Conservation (phyloP, 768 basidiomycete species). For the Podaxis sp. region DNA sequence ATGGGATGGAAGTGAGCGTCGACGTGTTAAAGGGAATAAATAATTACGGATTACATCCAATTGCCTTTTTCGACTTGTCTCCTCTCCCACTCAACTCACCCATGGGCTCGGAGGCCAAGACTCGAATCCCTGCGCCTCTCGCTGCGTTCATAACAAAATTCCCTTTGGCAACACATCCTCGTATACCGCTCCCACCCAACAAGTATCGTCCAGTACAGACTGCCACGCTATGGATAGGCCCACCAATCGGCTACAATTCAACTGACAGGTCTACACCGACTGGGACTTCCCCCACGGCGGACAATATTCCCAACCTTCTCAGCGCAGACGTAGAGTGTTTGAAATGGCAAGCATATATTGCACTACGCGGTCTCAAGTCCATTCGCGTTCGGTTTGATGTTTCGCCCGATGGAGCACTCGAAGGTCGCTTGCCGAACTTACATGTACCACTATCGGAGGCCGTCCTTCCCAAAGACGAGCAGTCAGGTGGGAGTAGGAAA, state of each 20-base stretch:
- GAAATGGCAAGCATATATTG: constrained; percentile 87
- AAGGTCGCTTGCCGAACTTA: constrained; percentile 67
- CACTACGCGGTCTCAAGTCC: constrained; percentile 54
- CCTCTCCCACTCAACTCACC: not conserved
- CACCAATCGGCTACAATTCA: constrained; percentile 31
- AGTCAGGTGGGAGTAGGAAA: constrained; percentile 13
- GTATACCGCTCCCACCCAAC: constrained; percentile 30
- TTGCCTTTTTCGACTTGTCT: not conserved
- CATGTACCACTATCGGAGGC: constrained; percentile 44
- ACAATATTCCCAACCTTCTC: constrained; percentile 32
- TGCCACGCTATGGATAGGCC: constrained; percentile 67
- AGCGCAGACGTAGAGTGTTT: constrained; percentile 83
- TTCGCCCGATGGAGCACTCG: constrained; percentile 64
- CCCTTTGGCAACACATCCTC: constrained; percentile 54
- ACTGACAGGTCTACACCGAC: not conserved
- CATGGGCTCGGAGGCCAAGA: not conserved
- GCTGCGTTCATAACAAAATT: constrained; percentile 56
- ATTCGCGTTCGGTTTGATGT: constrained; percentile 69
- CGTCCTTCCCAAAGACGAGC: constrained; percentile 13
- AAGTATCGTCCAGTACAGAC: constrained; percentile 16
- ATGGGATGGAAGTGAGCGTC: not conserved
- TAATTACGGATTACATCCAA: not conserved
- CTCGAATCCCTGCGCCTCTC: constrained; percentile 26
- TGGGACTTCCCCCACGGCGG: constrained; percentile 17
- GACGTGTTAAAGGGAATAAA: constrained; percentile 6